Evolutionary conservation across 495 filamentous ascomycete genomes (phyloP).

Genomic region (Pyrenopolyporus hunteri): DNA sequence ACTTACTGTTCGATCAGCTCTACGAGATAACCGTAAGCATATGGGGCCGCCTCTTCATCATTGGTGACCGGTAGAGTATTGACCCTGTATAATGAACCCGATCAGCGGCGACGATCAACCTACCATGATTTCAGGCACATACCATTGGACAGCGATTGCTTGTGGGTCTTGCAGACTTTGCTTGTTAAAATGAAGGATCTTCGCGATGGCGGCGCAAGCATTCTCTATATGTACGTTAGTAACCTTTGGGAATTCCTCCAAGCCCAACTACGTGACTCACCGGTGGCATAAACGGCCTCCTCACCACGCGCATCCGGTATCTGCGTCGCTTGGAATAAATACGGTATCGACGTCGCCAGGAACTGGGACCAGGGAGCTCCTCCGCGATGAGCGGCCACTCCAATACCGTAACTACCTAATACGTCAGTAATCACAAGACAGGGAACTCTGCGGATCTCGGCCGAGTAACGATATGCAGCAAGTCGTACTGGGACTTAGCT

Average conservation of each 20-base stretch:
- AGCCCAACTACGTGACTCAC: conserved; percentile 19
- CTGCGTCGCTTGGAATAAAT: conserved; percentile 82
- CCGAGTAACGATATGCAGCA: background rate
- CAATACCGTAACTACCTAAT: conserved; percentile 74
- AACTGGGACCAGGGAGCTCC: conserved; percentile 84
- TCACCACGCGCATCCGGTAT: conserved; percentile 81
- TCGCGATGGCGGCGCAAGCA: conserved; percentile 94
- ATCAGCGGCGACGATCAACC: conserved; percentile 5
- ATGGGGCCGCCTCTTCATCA: conserved; percentile 97
- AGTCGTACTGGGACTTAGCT: background rate
- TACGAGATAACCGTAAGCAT: conserved; percentile 90
- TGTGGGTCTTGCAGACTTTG: conserved; percentile 74
- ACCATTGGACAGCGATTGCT: conserved; percentile 77
- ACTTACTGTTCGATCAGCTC: conserved; percentile 94
- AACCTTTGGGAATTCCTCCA: background rate
- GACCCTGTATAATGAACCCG: conserved; percentile 48
- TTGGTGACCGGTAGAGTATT: conserved; percentile 88
- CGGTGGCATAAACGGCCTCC: conserved; percentile 92
- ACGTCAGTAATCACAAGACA: conserved; percentile 1
- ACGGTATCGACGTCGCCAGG: conserved; percentile 75
- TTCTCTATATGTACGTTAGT: conserved; percentile 65
- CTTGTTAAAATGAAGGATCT: conserved; percentile 88
- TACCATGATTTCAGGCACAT: background rate
- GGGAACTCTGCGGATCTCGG: background rate
- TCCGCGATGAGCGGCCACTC: conserved; percentile 93